A percentile compares a stretch with the other conserved stretches of the same genome.
Evolutionary conservation across 306 rosid genomes (phyloP).

Genomic region (Castanospermum australe): DNA sequence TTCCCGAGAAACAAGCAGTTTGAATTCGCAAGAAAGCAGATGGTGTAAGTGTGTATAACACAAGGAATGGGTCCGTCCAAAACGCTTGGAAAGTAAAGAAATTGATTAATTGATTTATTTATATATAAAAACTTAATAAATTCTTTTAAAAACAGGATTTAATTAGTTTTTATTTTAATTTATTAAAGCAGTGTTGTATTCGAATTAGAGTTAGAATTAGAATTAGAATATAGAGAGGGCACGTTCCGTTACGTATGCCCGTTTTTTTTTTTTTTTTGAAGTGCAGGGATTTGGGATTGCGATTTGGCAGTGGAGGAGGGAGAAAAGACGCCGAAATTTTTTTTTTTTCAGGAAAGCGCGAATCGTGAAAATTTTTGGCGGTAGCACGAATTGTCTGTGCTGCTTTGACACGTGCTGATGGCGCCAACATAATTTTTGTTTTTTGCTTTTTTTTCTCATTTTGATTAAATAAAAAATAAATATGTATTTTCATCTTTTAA

Average conservation of each 20-base stretch:
- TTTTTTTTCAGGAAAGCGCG: background rate
- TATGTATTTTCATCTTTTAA: too few species aligned
- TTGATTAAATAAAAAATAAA: background rate
- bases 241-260: background rate
- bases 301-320: background rate
- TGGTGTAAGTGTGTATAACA: conserved; percentile 13
- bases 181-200: too few species aligned
- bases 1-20: conserved; percentile 28
- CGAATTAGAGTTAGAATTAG: too few species aligned
- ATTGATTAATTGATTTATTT: background rate
- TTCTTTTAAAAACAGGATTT: background rate
- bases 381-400: background rate
- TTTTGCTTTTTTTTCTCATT: background rate
- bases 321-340: background rate
- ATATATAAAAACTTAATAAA: background rate
- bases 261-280: background rate
- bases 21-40: conserved; percentile 31
- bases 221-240: background rate
- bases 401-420: background rate
- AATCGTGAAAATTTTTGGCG: background rate
- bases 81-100: background rate
- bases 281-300: background rate
- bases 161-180: too few species aligned
- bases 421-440: background rate
- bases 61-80: conserved; percentile 25